These are phyloP conservation scores for Chlamydomonas sp. DNA, from an alignment of 139 green algal species.

Conservation along the genomic window DNA sequence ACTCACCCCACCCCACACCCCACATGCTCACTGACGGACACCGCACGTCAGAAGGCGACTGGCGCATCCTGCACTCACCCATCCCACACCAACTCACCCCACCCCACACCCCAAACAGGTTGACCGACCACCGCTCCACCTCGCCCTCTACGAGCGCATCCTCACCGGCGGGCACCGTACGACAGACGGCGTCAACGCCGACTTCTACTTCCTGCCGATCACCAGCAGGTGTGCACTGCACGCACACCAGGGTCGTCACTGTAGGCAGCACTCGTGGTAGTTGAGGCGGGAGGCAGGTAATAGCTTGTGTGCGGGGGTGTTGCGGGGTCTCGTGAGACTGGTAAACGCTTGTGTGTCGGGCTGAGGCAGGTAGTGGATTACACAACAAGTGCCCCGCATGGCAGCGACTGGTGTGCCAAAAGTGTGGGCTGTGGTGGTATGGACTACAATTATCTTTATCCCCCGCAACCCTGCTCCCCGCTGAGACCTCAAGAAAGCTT, in stretches of 20 bases:
- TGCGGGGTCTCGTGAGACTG: no score
- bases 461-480: no score
- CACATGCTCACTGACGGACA: neutral
- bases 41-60: conserved; percentile 22
- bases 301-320: no score
- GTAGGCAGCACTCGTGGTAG: no score
- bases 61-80: conserved; percentile 6
- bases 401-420: no score
- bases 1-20: neutral
- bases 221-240: conserved; percentile 13
- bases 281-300: no score
- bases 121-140: conserved; percentile 32
- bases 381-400: no score
- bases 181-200: conserved; percentile 22
- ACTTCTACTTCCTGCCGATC: conserved; percentile 36
- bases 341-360: no score
- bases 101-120: conserved; percentile 14
- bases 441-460: no score
- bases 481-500: conserved; percentile 28
- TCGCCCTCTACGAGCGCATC: conserved; percentile 34
- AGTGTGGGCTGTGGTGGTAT: no score
- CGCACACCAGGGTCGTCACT: neutral
- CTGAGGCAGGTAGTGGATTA: no score
- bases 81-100: neutral
- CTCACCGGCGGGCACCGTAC: conserved; percentile 27